Evolutionary conservation across 2,329 filamentous ascomycete genomes (phyloP).

Genomic region (Verticillium tricorpus): DNA sequence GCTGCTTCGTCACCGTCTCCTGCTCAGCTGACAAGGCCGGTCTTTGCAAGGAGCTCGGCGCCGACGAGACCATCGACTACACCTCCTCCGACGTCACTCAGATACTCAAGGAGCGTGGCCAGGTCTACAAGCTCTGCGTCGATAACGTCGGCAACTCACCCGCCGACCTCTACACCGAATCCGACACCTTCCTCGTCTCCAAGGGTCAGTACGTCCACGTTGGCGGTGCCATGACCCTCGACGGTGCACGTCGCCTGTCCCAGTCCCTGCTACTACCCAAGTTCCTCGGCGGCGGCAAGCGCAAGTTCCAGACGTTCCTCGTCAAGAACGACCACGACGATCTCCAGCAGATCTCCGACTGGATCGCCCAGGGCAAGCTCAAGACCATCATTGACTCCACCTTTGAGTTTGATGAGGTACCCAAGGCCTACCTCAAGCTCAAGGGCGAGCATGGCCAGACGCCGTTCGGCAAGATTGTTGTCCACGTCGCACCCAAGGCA

Average conservation of each 20-base stretch:
- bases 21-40: constrained; percentile 57
- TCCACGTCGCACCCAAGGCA: constrained; percentile 18
- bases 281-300: constrained; percentile 34
- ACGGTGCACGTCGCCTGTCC: constrained; percentile 17
- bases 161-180: constrained; percentile 46
- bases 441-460: constrained; percentile 49
- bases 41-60: constrained; percentile 54
- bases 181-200: constrained; percentile 43
- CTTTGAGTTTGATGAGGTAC: constrained; percentile 52
- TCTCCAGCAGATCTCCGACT: constrained; percentile 44
- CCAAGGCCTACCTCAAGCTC: constrained; percentile 52
- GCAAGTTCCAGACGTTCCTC: constrained; percentile 35
- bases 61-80: constrained; percentile 63
- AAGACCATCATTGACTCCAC: constrained; percentile 50
- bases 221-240: constrained; percentile 31
- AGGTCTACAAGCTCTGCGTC: constrained; percentile 46
- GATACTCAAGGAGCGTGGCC: constrained; percentile 39
- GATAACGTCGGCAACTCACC: constrained; percentile 54
- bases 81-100: constrained; percentile 42
- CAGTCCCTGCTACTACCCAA: constrained; percentile 22
- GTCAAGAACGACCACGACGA: constrained; percentile 38
- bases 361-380: constrained; percentile 55
- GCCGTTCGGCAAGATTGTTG: constrained; percentile 51
- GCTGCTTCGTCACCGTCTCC: constrained; percentile 55
- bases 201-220: constrained; percentile 47